Evolutionary conservation across 2,329 filamentous ascomycete genomes (phyloP).

Genomic region (Botrytis paeoniae): DNA sequence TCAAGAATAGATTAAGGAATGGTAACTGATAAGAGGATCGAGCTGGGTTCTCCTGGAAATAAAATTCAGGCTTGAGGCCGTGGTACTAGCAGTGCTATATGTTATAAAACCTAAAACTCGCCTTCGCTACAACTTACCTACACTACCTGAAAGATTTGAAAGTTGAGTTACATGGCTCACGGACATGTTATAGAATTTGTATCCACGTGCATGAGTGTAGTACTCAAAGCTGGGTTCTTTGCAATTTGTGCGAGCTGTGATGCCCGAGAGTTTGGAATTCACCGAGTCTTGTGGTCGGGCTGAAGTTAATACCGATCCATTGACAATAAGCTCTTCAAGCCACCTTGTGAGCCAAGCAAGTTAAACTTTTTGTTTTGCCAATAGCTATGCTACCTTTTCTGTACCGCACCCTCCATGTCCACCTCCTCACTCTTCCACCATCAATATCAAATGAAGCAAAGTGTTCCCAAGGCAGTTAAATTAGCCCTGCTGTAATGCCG

Average conservation of each 20-base stretch:
- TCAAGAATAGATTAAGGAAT: background rate
- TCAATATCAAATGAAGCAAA: background rate
- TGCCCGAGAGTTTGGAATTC: conserved; percentile 11
- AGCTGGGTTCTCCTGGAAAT: background rate
- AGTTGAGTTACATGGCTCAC: conserved; percentile 12
- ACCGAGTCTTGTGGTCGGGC: conserved; percentile 13
- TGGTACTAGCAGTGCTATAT: background rate
- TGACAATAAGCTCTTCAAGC: background rate
- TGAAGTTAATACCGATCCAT: conserved; percentile 12
- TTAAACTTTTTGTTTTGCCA: background rate
- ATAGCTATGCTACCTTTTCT: background rate
- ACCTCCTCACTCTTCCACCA: background rate
- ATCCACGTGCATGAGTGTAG: conserved; percentile 12
- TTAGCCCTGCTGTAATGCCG: background rate
- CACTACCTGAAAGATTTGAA: background rate
- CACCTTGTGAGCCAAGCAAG: conserved; percentile 4
- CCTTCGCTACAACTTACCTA: conserved; percentile 1
- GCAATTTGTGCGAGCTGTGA: conserved; percentile 12
- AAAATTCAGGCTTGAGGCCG: background rate
- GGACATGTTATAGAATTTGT: conserved; percentile 8
- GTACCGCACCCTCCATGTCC: background rate
- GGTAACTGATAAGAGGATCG: background rate
- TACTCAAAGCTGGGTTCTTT: background rate
- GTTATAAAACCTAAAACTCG: background rate
- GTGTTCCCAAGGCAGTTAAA: background rate